Conservation (phyloP, 179 eudicot genomes). For the Beta macrorhiza region DNA sequence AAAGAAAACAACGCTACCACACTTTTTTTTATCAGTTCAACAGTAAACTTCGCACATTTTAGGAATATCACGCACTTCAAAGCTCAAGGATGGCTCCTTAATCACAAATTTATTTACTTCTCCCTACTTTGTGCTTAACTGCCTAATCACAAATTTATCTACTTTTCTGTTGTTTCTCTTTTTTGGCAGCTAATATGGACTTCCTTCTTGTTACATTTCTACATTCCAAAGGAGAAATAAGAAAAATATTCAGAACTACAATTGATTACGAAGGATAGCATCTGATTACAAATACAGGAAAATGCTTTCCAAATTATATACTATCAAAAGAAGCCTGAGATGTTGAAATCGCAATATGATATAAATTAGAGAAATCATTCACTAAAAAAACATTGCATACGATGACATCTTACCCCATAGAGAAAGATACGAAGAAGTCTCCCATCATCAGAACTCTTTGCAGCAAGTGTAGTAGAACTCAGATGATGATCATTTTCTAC, state of each 20-base stretch:
- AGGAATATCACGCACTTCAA: background rate
- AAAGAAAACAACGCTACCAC: background rate
- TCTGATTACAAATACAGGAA: background rate
- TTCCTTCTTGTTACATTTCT: background rate
- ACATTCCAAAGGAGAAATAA: conserved; percentile 1
- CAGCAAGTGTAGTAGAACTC: conserved; percentile 29
- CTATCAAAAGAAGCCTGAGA: background rate
- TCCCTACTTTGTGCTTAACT: background rate
- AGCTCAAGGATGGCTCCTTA: background rate
- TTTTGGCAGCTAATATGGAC: background rate
- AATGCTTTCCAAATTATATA: background rate
- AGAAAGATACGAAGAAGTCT: conserved; percentile 55
- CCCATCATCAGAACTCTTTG: conserved; percentile 37
- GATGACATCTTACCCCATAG: conserved; percentile 73
- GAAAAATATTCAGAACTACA: background rate
- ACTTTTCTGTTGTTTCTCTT: background rate
- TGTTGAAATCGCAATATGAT: background rate
- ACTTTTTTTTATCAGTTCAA: background rate
- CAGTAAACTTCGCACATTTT: background rate
- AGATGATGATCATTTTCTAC: conserved; percentile 36
- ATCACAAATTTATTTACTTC: background rate
- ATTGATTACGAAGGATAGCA: background rate
- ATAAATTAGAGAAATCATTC: background rate
- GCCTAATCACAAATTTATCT: background rate
- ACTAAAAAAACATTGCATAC: conserved; percentile 8